These are phyloP conservation scores for Uncinocarpus reesii DNA, from an alignment of 2,329 filamentous ascomycete genomes.

Conservation along the genomic window DNA sequence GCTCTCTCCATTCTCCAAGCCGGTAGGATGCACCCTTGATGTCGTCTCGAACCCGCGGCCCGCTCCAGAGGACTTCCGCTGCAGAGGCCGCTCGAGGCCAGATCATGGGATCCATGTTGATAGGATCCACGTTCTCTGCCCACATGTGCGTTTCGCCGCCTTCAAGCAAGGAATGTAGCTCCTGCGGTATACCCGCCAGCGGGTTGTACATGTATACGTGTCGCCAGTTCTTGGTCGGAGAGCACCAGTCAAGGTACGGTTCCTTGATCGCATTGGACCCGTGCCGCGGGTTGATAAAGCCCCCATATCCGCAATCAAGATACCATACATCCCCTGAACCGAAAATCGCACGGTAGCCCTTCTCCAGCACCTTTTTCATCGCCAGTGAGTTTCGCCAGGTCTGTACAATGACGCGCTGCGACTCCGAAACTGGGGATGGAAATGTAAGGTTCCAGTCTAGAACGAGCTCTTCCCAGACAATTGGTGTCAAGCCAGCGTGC, in stretches of 20 bases:
- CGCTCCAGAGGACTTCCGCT: constrained; percentile 72
- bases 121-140: constrained; percentile 64
- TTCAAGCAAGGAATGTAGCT: constrained; percentile 57
- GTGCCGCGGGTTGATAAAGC: constrained; percentile 28
- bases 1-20: constrained; percentile 64
- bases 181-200: constrained; percentile 49
- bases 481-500: constrained; percentile 54
- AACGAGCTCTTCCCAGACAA: constrained; percentile 85
- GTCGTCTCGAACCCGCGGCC: constrained; percentile 32
- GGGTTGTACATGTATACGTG: constrained; percentile 74
- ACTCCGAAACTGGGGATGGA: constrained; percentile 32
- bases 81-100: constrained; percentile 70
- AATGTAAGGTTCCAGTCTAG: constrained; percentile 65
- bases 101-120: constrained; percentile 63
- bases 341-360: constrained; percentile 26
- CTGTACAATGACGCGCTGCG: constrained; percentile 60
- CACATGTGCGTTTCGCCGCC: constrained; percentile 76
- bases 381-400: constrained; percentile 51
- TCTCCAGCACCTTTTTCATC: constrained; percentile 22
- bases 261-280: constrained; percentile 12
- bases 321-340: constrained; percentile 27
- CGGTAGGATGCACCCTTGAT: constrained; percentile 54
- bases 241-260: constrained; percentile 23
- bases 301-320: constrained; percentile 28
- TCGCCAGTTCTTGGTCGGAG: constrained; percentile 69